Percentiles rank a stretch among this genome's conserved stretches.
These are phyloP conservation scores for Eucalyptus curtisii DNA, from an alignment of 345 rosid genomes.

Conservation along the genomic window DNA sequence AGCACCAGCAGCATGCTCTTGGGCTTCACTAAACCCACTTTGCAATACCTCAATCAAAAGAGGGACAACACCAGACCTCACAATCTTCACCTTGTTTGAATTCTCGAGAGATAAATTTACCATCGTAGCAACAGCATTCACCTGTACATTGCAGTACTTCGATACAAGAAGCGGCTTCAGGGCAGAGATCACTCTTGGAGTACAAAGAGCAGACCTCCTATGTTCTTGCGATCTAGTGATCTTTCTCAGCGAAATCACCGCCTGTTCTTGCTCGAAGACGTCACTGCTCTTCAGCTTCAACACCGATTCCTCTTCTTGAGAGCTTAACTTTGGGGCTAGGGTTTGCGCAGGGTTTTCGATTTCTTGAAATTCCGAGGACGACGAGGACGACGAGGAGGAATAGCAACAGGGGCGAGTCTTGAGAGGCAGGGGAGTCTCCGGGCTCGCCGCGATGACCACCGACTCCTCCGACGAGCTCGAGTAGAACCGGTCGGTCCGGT, in stretches of 20 bases:
- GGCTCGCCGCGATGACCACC: constrained; percentile 31
- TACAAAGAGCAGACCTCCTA: constrained; percentile 39
- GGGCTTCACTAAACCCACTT: constrained; percentile 57
- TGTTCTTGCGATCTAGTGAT: constrained; percentile 47
- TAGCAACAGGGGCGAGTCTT: constrained; percentile 63
- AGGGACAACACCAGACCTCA: constrained; percentile 69
- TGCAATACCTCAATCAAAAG: constrained; percentile 46
- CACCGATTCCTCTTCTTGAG: constrained; percentile 45
- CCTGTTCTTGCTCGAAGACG: constrained; percentile 54
- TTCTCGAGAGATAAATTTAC: constrained; percentile 73
- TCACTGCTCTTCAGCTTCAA: constrained; percentile 35
- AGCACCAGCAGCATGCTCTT: constrained; percentile 76
- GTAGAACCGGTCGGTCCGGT: constrained; percentile 16
- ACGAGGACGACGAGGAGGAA: constrained; percentile 34
- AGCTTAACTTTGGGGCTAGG: constrained; percentile 5
- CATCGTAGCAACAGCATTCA: constrained; percentile 56
- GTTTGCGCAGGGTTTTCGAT: constrained; percentile 1
- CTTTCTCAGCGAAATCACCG: constrained; percentile 36
- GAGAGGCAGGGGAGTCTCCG: constrained; percentile 61
- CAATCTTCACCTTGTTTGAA: constrained; percentile 49
- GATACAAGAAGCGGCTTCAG: constrained; percentile 42
- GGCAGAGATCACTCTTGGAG: constrained; percentile 31
- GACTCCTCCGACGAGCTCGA: constrained; percentile 55
- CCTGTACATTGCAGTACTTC: constrained; percentile 49
- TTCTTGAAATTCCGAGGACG: constrained; percentile 28